Conservation (phyloP, 2,329 filamentous ascomycete genomes). For the Calonectria montana region DNA sequence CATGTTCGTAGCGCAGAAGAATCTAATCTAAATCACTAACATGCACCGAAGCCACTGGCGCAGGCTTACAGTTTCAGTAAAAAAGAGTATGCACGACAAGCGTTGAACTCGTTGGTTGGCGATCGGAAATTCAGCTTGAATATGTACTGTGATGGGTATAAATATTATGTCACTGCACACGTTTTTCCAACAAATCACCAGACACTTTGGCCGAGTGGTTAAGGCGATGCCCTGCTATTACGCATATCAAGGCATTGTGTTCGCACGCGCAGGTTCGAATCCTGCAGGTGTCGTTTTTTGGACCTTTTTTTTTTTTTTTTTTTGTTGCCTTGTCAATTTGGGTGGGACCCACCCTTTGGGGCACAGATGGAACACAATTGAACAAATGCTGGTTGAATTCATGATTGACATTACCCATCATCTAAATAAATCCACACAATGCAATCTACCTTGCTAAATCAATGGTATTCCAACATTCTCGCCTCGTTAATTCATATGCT, state of each 20-base stretch:
- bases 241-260: constrained; percentile 11
- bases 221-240: constrained; percentile 13
- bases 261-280: constrained; percentile 14
- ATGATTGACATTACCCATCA: background rate
- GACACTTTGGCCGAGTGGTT: constrained; percentile 14
- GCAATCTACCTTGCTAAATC: too few relatives aligned
- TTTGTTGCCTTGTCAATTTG: background rate
- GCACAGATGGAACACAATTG: background rate
- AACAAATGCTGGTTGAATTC: background rate
- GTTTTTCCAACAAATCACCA: background rate
- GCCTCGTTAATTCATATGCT: too few relatives aligned
- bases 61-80: too few relatives aligned
- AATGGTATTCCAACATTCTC: too few relatives aligned
- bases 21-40: too few relatives aligned
- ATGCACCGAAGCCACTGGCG: too few relatives aligned
- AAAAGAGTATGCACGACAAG: too few relatives aligned
- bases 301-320: background rate
- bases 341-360: background rate
- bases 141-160: too few relatives aligned
- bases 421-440: background rate
- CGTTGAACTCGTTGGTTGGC: too few relatives aligned
- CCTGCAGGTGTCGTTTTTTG: constrained; percentile 6
- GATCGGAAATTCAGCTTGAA: too few relatives aligned
- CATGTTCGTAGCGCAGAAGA: too few relatives aligned
- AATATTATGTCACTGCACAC: too few relatives aligned